phyloP scores from a whole-genome alignment of 768 basidiomycete genomes.

The Suillus variegatus region DNA sequence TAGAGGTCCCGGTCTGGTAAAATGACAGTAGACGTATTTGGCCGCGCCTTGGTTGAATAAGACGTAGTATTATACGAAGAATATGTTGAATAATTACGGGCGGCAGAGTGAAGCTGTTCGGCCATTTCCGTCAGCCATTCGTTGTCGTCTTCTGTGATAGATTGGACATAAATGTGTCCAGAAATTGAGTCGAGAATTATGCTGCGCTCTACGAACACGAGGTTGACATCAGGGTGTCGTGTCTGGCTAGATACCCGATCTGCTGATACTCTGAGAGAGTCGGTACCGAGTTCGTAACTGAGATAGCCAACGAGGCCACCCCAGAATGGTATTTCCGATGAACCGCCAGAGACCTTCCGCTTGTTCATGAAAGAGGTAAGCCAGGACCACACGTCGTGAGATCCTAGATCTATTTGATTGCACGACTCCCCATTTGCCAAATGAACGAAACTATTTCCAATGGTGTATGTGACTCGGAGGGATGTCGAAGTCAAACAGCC shows the following conservation, averaged over 20 bases:
- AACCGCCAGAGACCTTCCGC: constrained; percentile 48
- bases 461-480: constrained; percentile 56
- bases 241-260: constrained; percentile 27
- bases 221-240: constrained; percentile 69
- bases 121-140: constrained; percentile 58
- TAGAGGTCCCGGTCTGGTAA: constrained; percentile 64
- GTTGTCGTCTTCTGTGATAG: constrained; percentile 56
- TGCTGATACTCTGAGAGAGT: constrained; percentile 49
- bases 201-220: constrained; percentile 79
- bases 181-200: constrained; percentile 62
- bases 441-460: constrained; percentile 50
- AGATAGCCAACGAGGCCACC: constrained; percentile 79
- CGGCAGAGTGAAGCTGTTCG: constrained; percentile 16
- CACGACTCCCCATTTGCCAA: constrained; percentile 40
- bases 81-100: constrained; percentile 15
- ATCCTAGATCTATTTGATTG: constrained; percentile 44
- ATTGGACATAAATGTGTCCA: constrained; percentile 60
- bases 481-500: constrained; percentile 58
- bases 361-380: constrained; percentile 66
- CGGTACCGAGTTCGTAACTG: constrained; percentile 78
- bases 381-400: constrained; percentile 74
- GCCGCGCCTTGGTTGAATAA: constrained; percentile 28
- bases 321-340: constrained; percentile 71
- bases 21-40: constrained; percentile 35
- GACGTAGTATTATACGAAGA: constrained; percentile 16